phyloP scores from a whole-genome alignment of 805 yeast species.

The Lipomyces orientalis region DNA sequence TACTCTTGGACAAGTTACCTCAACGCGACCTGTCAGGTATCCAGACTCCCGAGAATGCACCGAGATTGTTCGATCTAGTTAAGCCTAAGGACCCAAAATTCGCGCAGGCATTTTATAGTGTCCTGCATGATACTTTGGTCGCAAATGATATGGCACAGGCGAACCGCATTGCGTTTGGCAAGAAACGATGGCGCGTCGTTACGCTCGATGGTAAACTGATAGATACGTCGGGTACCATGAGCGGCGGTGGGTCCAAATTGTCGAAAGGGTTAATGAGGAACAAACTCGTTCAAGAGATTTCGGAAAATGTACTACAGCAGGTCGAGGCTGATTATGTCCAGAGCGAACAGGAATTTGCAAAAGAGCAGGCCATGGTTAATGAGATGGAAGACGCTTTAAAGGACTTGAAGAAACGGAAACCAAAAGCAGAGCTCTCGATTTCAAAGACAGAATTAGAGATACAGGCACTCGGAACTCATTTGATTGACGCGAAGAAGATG shows the following conservation, averaged over 20 bases:
- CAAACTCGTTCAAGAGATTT: conserved; percentile 49
- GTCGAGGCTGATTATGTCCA: conserved; percentile 58
- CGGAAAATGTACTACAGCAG: conserved; percentile 61
- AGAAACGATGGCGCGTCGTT: conserved; percentile 82
- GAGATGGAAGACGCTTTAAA: conserved; percentile 65
- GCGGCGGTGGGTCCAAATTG: conserved; percentile 85
- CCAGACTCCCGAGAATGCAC: conserved; percentile 74
- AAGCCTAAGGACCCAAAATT: conserved; percentile 69
- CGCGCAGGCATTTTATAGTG: conserved; percentile 87
- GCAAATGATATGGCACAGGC: conserved; percentile 81
- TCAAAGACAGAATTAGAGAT: conserved; percentile 68
- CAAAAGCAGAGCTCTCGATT: conserved; percentile 67
- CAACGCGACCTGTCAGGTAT: conserved; percentile 63
- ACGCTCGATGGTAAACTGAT: conserved; percentile 91
- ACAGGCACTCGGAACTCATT: conserved; percentile 61
- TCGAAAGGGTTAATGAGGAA: conserved; percentile 77
- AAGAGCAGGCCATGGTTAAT: conserved; percentile 44
- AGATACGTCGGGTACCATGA: conserved; percentile 91
- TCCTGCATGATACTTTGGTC: conserved; percentile 84
- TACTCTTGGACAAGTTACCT: conserved; percentile 75
- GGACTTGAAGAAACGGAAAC: conserved; percentile 66
- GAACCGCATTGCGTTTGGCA: conserved; percentile 83
- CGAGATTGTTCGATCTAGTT: conserved; percentile 84
- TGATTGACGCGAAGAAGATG: conserved; percentile 53
- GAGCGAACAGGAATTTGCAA: conserved; percentile 61